Evolutionary conservation across 2,329 filamentous ascomycete species (phyloP), one percentile per base, ranked within the genome.

Genomic region (Alternaria sp.): DNA sequence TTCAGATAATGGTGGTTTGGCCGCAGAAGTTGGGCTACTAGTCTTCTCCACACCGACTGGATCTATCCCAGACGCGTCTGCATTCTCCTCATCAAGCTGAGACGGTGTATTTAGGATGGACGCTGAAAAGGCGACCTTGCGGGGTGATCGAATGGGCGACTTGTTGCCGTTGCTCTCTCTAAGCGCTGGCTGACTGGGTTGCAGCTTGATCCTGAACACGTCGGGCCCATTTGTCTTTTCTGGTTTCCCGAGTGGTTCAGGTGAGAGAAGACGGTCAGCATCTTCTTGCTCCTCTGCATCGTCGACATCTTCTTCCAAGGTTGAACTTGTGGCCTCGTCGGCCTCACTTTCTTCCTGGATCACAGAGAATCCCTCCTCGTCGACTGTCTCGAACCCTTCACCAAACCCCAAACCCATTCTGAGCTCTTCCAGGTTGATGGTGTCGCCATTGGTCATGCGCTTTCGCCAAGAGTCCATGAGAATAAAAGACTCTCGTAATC

Each of bases 401-500:
- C 86, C 84, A 37, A 93, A 77, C 0, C 79, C 79, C 36, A 83
- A 72, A 2, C 90, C 89, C 82, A 88, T 86, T 73, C 87, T 88
- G 37, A 84, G 72, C 62, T 83, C 83, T 14, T 83, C 81, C 17
- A 84, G 75, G 68, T 91, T 88, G 65, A 94, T 86, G 0, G 89
- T 86, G 59, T 88, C 85, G 63, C 85, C 88, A 51, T 83, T 84
- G 14, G 86, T 86, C 86, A 97, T 92, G 40, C 92, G 86, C 74
- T 88, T 90, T 60, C 93, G 88, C 94, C 95, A 98, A 33, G 90
- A 88, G 65, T 97, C 92, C 81, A 99, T 96, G 79, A 99, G 87
- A 34, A 87, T 85, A 11, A 98, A 88, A 1, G 95, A 92, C 73
- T 98, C 94, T 65, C 88, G 89, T 92, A 95, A 97, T 51, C 93